Percentiles rank a stretch among this genome's conserved stretches.
Evolutionary conservation across 1,284 basidiomycete species (phyloP).

Genomic region (Xerocomus cyaneibrunnescens): DNA sequence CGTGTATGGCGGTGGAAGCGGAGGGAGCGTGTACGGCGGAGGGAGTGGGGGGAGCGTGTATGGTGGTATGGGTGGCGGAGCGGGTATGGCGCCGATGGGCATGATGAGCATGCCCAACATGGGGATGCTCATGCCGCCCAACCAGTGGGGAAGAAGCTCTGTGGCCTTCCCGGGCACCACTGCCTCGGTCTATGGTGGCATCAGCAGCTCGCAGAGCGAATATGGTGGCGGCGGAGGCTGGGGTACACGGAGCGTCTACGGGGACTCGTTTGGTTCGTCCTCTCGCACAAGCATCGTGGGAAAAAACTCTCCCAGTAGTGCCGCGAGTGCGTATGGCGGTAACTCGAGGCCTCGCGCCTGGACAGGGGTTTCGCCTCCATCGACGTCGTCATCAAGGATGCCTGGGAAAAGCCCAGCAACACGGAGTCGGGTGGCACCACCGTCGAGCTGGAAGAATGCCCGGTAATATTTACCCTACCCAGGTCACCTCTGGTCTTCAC

Average conservation of each 20-base stretch:
- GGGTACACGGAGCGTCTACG: slow-evolving; percentile 66
- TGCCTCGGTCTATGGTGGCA: slow-evolving; percentile 54
- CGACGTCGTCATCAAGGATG: slow-evolving; percentile 15
- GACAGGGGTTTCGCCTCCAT: slow-evolving; percentile 21
- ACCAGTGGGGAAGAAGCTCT: slow-evolving; percentile 42
- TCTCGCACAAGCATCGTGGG: slow-evolving; percentile 14
- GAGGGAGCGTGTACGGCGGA: slow-evolving; percentile 36
- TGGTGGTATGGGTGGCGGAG: slow-evolving; percentile 36
- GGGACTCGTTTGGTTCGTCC: slow-evolving; percentile 54
- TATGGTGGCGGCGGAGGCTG: slow-evolving; percentile 51
- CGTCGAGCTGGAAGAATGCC: slow-evolving; percentile 35
- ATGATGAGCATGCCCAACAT: slow-evolving; percentile 45
- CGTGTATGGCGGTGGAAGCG: slow-evolving; percentile 35
- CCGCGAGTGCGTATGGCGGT: slow-evolving; percentile 24
- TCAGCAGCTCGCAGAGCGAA: slow-evolving; percentile 51
- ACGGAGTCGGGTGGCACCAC: slow-evolving; percentile 22
- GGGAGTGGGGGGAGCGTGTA: slow-evolving; percentile 40
- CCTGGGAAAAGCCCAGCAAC: slow-evolving; percentile 13
- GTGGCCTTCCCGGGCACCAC: slow-evolving; percentile 50
- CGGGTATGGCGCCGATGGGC: slow-evolving; percentile 34
- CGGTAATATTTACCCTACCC: slow-evolving; percentile 10
- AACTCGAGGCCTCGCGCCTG: slow-evolving; percentile 26
- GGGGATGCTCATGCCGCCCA: slow-evolving; percentile 39
- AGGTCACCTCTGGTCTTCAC: background rate
- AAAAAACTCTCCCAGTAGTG: slow-evolving; percentile 7